These are phyloP conservation scores for Desmodesmus armatus DNA, from an alignment of 139 green algal species.

Conservation along the genomic window DNA sequence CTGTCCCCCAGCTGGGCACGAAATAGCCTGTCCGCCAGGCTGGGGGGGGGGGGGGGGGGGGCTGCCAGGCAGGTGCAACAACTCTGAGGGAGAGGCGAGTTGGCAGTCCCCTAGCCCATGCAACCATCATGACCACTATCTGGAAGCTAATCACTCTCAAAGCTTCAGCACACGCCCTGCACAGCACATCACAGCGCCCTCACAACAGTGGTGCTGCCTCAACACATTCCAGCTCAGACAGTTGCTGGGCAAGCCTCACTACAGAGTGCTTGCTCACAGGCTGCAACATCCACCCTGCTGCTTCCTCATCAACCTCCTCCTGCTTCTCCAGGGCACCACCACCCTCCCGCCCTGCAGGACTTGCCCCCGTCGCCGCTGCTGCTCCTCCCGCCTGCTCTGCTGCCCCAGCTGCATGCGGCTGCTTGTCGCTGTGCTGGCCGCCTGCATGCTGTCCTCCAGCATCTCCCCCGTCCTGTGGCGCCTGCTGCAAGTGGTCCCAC, in stretches of 20 bases:
- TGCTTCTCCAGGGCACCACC: not conserved
- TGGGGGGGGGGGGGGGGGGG: slow-evolving; percentile 23
- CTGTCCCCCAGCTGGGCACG: not conserved
- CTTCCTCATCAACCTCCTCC: not conserved
- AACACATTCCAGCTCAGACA: not conserved
- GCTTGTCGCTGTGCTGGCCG: no score
- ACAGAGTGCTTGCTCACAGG: slow-evolving; percentile 12
- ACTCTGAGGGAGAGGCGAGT: no score
- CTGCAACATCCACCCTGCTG: slow-evolving; percentile 5
- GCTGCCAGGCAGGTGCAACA: not conserved
- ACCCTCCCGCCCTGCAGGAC: not conserved
- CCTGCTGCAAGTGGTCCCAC: slow-evolving; percentile 30
- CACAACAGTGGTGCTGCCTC: not conserved
- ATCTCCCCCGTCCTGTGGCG: not conserved
- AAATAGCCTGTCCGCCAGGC: no score
- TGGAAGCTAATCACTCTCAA: no score
- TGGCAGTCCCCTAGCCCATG: no score
- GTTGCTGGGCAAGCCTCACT: slow-evolving; percentile 1
- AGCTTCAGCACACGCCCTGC: not conserved
- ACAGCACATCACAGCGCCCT: no score
- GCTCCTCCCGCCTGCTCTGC: not conserved
- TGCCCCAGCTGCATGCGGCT: no score
- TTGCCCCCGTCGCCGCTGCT: not conserved
- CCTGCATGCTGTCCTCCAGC: not conserved
- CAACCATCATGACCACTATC: no score